Evolutionary conservation across 2,329 filamentous ascomycete genomes (phyloP).

Genomic region (Diaporthe aspalathi): DNA sequence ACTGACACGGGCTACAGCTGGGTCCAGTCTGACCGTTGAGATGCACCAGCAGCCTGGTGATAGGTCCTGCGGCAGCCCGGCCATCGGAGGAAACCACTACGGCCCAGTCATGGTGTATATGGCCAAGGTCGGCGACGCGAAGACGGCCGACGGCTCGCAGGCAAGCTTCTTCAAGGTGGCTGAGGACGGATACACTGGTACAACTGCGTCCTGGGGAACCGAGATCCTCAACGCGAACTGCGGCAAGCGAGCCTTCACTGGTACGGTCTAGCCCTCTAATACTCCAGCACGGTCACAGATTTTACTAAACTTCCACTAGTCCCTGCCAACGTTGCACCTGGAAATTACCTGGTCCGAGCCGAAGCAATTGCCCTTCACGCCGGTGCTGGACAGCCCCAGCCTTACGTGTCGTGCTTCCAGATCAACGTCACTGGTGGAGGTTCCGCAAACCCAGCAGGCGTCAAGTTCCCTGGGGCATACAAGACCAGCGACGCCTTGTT

Average conservation of each 20-base stretch:
- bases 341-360: conserved; percentile 57
- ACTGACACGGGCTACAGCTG: conserved; percentile 52
- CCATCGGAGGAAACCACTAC: conserved; percentile 66
- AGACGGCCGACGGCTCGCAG: conserved; percentile 55
- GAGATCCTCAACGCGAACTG: conserved; percentile 45
- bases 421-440: conserved; percentile 59
- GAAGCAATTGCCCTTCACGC: conserved; percentile 59
- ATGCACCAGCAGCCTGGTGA: conserved; percentile 60
- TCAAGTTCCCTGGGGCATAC: conserved; percentile 62
- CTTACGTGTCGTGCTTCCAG: conserved; percentile 46
- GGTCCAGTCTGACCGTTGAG: conserved; percentile 61
- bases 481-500: conserved; percentile 45
- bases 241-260: conserved; percentile 49
- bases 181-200: conserved; percentile 59
- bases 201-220: conserved; percentile 57
- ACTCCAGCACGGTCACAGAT: no score
- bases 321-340: conserved; percentile 53
- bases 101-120: conserved; percentile 66
- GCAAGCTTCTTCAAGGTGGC: conserved; percentile 65
- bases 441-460: conserved; percentile 54
- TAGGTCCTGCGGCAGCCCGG: conserved; percentile 58
- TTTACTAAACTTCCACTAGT: conserved; percentile 43
- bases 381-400: conserved; percentile 40
- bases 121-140: conserved; percentile 60
- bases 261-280: not conserved